These are phyloP conservation scores for Talaromyces ruber DNA, from an alignment of 495 filamentous ascomycete species.

Conservation along the genomic window DNA sequence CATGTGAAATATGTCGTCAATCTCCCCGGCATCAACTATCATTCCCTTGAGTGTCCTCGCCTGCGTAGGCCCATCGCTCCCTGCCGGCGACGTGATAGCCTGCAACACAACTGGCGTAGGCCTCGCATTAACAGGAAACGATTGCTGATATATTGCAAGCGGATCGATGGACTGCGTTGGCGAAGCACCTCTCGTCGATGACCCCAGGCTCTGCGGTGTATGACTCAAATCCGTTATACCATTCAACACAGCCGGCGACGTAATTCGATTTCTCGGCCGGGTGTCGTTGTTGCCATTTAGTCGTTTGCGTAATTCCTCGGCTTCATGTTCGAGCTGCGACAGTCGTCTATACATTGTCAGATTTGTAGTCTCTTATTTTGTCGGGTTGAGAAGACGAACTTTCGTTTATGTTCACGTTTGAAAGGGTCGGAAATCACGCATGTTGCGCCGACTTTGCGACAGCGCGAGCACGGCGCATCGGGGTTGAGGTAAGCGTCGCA, in stretches of 20 bases:
- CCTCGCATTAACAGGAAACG: not conserved
- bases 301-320: constrained; percentile 26
- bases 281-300: constrained; percentile 11
- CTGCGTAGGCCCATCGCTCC: not conserved
- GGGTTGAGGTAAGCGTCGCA: constrained; percentile 32
- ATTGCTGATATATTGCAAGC: not conserved
- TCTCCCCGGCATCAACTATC: constrained; percentile 19
- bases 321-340: constrained; percentile 28
- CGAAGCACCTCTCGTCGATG: not conserved
- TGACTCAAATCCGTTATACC: constrained; percentile 22
- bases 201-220: constrained; percentile 1
- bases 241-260: constrained; percentile 22
- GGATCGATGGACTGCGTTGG: not conserved
- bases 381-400: constrained; percentile 15
- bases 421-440: constrained; percentile 36
- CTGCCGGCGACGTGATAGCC: not conserved
- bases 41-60: constrained; percentile 22
- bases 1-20: constrained; percentile 29
- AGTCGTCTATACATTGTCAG: constrained; percentile 18
- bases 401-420: constrained; percentile 35
- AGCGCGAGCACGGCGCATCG: constrained; percentile 27
- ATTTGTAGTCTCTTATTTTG: not conserved
- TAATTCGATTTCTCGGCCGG: constrained; percentile 9
- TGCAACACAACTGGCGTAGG: not conserved
- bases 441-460: constrained; percentile 23